phyloP scores from a whole-genome alignment of 2,329 filamentous ascomycete genomes.

The Pseudocercospora musae region DNA sequence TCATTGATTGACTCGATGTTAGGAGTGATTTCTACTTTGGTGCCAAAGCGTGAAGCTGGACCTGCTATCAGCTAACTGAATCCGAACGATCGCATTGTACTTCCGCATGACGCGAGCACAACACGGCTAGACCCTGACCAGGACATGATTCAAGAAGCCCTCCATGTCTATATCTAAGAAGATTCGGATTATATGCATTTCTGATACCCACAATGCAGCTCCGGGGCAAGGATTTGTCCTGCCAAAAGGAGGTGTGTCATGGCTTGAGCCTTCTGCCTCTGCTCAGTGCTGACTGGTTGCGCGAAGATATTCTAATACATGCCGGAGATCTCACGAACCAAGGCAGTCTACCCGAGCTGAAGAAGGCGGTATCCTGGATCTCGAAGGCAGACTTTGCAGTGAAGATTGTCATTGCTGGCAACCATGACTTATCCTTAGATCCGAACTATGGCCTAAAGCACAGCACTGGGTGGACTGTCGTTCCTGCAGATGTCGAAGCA shows the following conservation, averaged over 20 bases:
- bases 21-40: no score
- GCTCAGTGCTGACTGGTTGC: slow-evolving; percentile 39
- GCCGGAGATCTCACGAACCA: slow-evolving; percentile 75
- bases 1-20: no score
- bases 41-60: neutral
- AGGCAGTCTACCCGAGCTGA: slow-evolving; percentile 57
- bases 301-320: slow-evolving; percentile 68
- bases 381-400: slow-evolving; percentile 64
- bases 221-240: slow-evolving; percentile 3
- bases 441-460: slow-evolving; percentile 30
- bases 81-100: neutral
- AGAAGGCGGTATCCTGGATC: slow-evolving; percentile 63
- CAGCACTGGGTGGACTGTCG: slow-evolving; percentile 21
- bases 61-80: neutral
- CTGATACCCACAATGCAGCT: slow-evolving; percentile 52
- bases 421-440: slow-evolving; percentile 73
- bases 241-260: neutral
- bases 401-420: slow-evolving; percentile 72
- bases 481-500: slow-evolving; percentile 46
- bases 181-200: slow-evolving; percentile 70
- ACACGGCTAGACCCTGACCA: neutral
- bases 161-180: slow-evolving; percentile 29
- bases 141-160: neutral
- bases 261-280: neutral
- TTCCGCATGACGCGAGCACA: neutral